Conservation (phyloP, 352 stramenopile species). For the Globisporangium takayamanum region DNA sequence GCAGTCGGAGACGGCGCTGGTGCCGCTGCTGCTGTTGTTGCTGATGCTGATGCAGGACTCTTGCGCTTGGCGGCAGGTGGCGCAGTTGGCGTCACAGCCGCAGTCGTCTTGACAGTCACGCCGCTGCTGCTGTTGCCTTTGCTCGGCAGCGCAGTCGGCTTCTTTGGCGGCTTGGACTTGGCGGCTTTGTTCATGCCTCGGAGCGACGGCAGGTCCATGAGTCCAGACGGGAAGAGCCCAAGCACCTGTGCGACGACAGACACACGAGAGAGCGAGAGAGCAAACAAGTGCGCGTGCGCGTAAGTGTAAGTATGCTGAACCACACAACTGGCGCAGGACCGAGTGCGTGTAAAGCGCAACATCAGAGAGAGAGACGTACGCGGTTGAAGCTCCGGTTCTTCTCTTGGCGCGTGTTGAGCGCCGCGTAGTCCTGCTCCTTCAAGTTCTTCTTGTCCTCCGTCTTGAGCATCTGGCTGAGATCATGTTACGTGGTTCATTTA, state of each 20-base stretch:
- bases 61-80: slow-evolving; percentile 42
- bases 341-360: background rate
- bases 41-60: background rate
- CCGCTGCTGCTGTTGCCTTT: slow-evolving; percentile 13
- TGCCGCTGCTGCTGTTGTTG: slow-evolving; percentile 1
- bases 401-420: slow-evolving; percentile 73
- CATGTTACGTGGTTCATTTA: too few relatives aligned
- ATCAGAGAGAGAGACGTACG: slow-evolving; percentile 23
- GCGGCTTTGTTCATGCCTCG: slow-evolving; percentile 60
- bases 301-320: too few relatives aligned
- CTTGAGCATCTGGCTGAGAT: slow-evolving; percentile 78
- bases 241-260: slow-evolving; percentile 29
- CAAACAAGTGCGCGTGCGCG: too few relatives aligned
- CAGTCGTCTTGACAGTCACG: background rate
- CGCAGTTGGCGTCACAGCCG: background rate
- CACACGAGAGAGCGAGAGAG: background rate
- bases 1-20: slow-evolving; percentile 15
- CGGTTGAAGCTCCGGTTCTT: slow-evolving; percentile 80
- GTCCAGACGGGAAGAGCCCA: slow-evolving; percentile 42
- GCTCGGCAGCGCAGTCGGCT: slow-evolving; percentile 17
- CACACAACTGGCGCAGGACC: background rate
- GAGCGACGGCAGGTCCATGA: slow-evolving; percentile 65
- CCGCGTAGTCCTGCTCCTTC: slow-evolving; percentile 63
- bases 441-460: slow-evolving; percentile 86
- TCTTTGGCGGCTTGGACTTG: slow-evolving; percentile 55